Evolutionary conservation across 1,139 yeast genomes (phyloP), one percentile per base, ranked within the genome.

Genomic region (Kurtzmaniella quercitrusa): DNA sequence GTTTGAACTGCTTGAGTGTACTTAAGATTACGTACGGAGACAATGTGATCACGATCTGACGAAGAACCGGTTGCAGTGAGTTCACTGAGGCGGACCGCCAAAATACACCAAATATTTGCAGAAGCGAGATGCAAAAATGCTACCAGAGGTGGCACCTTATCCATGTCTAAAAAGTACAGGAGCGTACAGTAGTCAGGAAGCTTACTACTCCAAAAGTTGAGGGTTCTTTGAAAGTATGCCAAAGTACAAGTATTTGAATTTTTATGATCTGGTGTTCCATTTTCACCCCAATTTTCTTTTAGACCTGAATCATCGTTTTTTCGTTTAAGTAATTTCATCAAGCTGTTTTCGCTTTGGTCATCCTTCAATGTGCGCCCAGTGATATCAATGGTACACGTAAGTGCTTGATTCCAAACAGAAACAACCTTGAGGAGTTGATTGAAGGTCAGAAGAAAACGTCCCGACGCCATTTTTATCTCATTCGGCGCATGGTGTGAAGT

Each of bases 351-450:
- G 16, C 41, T 42, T 33, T 40, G 43, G 34, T 46, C 48, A 35
- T 45, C 43, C 5, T 28, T 38, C 15, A 45, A 36, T 4, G 46
- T 46, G 2, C 41, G 41, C 15, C 42, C 45, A 7, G 47, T 42
- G n/a, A 53, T 49, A 39, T 57, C 60, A 14, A 57, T 47, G 11
- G 51, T 52, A 33, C 55, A 47, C 5, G 62, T 57, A 20, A 57
- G 47, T 3, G 63, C 60, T 20, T 52, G 46, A 42, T 58, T 58
- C 36, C 56, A 45, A 22, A 55, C 46, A 4, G 50, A 38, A 3
- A 56, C 38, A 7, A 50, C 52, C 39, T 51, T 53, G 2, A 56
- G 34, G 16, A 52, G 45, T 36, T 53, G 50, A 33, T 58, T 58
- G 35, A 55, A 56, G 4, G 46, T 50, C 43, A 54, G 52, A 26